Percentiles rank a stretch among this genome's conserved stretches.
phyloP scores from a whole-genome alignment of 306 rosid genomes.

The Biancaea sappan region DNA sequence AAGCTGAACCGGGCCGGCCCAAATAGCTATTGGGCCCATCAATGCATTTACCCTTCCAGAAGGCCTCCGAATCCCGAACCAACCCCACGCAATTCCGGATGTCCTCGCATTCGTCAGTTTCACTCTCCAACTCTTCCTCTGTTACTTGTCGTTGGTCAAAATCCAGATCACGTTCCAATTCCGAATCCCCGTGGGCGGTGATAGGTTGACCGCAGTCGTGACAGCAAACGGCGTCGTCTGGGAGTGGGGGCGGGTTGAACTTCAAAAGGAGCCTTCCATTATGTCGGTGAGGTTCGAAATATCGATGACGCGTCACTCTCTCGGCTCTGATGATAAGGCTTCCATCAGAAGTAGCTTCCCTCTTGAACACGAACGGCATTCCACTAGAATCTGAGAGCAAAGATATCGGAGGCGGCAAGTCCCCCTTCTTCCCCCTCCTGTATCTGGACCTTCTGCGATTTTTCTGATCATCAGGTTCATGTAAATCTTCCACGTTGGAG shows the following conservation, averaged over 20 bases:
- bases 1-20: conserved; percentile 43
- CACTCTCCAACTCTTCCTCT: background rate
- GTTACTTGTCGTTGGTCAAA: conserved; percentile 16
- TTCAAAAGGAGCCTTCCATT: conserved; percentile 53
- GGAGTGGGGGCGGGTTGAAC: conserved; percentile 5
- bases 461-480: background rate
- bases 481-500: background rate
- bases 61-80: conserved; percentile 12
- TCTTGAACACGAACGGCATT: conserved; percentile 50
- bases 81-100: background rate
- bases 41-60: conserved; percentile 18
- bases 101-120: background rate
- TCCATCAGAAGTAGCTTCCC: conserved; percentile 41
- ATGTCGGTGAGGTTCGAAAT: conserved; percentile 45
- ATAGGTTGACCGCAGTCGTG: conserved; percentile 20
- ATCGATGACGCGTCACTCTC: conserved; percentile 35
- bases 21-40: conserved; percentile 6
- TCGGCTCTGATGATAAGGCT: conserved; percentile 44
- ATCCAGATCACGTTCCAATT: background rate
- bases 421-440: background rate
- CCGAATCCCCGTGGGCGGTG: background rate
- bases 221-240: conserved; percentile 11
- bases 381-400: conserved; percentile 34
- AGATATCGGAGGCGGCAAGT: conserved; percentile 59
- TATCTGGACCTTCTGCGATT: background rate